phyloP scores from a whole-genome alignment of 345 rosid genomes.

The Citrus hindsii region DNA sequence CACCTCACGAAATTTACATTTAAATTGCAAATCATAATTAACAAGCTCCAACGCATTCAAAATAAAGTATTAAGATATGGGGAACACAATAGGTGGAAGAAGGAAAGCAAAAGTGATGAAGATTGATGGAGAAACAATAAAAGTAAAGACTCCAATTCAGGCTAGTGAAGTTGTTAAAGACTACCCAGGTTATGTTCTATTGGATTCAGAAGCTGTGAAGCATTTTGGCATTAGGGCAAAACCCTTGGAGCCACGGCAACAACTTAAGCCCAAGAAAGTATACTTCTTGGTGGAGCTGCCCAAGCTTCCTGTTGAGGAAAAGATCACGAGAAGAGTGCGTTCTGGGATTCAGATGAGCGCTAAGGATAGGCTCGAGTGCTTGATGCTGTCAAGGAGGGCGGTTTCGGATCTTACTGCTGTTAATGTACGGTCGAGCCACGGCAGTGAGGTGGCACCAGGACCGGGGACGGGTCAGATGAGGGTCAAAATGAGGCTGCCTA shows the following conservation, averaged over 20 bases:
- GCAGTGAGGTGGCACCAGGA: background rate
- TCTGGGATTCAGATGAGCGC: conserved; percentile 82
- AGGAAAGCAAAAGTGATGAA: conserved; percentile 75
- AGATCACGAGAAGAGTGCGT: conserved; percentile 59
- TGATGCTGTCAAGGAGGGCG: conserved; percentile 77
- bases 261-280: conserved; percentile 49
- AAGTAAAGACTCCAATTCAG: conserved; percentile 58
- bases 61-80: conserved; percentile 38
- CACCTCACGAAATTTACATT: background rate
- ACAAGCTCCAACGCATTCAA: background rate
- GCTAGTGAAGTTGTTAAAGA: conserved; percentile 59
- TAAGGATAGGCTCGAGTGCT: conserved; percentile 76
- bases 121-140: conserved; percentile 75
- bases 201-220: conserved; percentile 82
- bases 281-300: conserved; percentile 89
- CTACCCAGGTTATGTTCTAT: conserved; percentile 69
- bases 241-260: conserved; percentile 62
- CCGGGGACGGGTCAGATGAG: conserved; percentile 25
- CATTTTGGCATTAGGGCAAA: conserved; percentile 70
- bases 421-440: conserved; percentile 6
- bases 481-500: conserved; percentile 72
- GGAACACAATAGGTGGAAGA: conserved; percentile 58
- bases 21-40: background rate
- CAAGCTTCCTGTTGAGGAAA: conserved; percentile 25
- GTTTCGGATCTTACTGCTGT: conserved; percentile 54